Conservation (phyloP, 306 rosid species). For the Quillaja saponaria region DNA sequence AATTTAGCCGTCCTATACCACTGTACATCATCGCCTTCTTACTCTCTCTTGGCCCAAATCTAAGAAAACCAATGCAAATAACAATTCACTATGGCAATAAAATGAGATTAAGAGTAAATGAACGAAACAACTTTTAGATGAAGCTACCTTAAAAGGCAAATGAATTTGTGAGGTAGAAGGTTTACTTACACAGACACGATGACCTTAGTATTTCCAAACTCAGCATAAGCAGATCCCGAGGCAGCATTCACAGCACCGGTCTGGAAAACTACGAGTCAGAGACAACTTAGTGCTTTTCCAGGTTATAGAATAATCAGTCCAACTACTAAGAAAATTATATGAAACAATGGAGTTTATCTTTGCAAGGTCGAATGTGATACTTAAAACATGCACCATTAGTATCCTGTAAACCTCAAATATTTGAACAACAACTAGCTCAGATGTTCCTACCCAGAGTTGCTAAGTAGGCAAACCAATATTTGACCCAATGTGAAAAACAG, state of each 20-base stretch:
- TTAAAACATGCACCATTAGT: slow-evolving; percentile 1
- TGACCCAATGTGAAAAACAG: neutral
- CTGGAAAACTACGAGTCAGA: slow-evolving; percentile 72
- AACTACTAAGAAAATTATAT: neutral
- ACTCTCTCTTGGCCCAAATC: slow-evolving; percentile 98
- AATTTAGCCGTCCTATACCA: slow-evolving; percentile 83
- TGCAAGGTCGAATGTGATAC: neutral
- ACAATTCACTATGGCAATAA: slow-evolving; percentile 7
- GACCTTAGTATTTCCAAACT: slow-evolving; percentile 93
- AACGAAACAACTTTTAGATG: slow-evolving; percentile 6
- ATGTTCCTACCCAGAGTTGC: too few relatives aligned
- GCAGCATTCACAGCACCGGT: slow-evolving; percentile 96
- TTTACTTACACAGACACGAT: slow-evolving; percentile 92
- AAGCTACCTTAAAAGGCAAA: slow-evolving; percentile 11
- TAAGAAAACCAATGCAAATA: slow-evolving; percentile 30
- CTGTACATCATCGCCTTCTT: slow-evolving; percentile 96
- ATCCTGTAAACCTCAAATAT: neutral
- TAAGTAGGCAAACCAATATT: too few relatives aligned
- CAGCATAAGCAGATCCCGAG: slow-evolving; percentile 95
- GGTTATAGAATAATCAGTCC: neutral
- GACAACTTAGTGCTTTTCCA: slow-evolving; percentile 3
- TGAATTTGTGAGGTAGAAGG: slow-evolving; percentile 13
- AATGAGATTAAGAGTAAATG: slow-evolving; percentile 12
- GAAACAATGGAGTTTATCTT: neutral
- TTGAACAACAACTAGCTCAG: too few relatives aligned